phyloP scores from a whole-genome alignment of 1,139 yeast genomes.

The Hemisphaericaspora lyxosophila region DNA sequence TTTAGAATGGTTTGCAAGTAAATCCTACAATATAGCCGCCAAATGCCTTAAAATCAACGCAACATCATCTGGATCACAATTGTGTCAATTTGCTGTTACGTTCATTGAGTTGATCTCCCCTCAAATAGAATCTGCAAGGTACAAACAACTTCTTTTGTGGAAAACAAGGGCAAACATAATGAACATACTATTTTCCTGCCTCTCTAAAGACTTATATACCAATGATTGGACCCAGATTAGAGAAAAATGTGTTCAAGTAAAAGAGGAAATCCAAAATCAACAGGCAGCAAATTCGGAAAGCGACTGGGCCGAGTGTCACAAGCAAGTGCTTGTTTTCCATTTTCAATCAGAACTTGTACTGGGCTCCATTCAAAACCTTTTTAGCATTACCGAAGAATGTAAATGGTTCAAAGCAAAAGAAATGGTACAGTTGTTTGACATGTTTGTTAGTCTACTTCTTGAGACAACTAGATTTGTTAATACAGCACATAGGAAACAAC shows the following conservation, averaged over 20 bases:
- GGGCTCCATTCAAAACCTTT: slow-evolving; percentile 10
- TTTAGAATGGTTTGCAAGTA: slow-evolving; percentile 22
- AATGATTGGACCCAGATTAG: slow-evolving; percentile 11
- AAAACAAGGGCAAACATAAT: slow-evolving; percentile 10
- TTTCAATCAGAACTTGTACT: slow-evolving; percentile 14
- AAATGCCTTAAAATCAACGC: slow-evolving; percentile 11
- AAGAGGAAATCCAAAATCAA: slow-evolving; percentile 4
- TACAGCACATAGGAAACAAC: slow-evolving; percentile 4
- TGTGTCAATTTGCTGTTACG: slow-evolving; percentile 9
- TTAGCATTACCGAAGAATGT: slow-evolving; percentile 7
- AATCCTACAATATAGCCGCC: slow-evolving; percentile 15
- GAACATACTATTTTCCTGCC: slow-evolving; percentile 5
- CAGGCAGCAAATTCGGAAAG: slow-evolving; percentile 1
- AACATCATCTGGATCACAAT: slow-evolving; percentile 1
- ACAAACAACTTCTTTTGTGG: slow-evolving; percentile 10
- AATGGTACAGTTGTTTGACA: slow-evolving; percentile 6
- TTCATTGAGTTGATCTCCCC: slow-evolving; percentile 10
- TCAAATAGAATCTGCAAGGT: slow-evolving; percentile 5
- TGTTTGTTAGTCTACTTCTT: slow-evolving; percentile 6
- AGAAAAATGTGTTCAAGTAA: slow-evolving; percentile 8
- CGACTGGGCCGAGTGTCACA: slow-evolving; percentile 8
- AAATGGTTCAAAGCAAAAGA: slow-evolving; percentile 4
- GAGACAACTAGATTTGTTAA: slow-evolving; percentile 2
- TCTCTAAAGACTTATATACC: neutral
- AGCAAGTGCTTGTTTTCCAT: slow-evolving; percentile 2